Conservation (phyloP, 2,329 filamentous ascomycete genomes). For the Stagonosporopsis tanaceti region DNA sequence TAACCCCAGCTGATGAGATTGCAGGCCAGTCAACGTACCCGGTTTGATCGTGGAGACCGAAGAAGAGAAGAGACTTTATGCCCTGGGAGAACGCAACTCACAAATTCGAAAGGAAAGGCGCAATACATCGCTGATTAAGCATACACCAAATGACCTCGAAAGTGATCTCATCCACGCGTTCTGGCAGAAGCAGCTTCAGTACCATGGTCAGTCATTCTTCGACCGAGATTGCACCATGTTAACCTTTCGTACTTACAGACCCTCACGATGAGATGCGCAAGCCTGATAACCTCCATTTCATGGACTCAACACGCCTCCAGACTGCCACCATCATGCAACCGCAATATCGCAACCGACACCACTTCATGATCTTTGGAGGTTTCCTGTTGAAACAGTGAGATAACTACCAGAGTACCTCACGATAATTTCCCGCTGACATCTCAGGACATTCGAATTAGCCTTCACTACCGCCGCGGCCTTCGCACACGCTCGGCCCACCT, state of each 20-base stretch:
- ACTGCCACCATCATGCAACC: constrained; percentile 80
- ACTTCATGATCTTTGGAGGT: constrained; percentile 82
- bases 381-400: constrained; percentile 70
- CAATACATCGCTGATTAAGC: constrained; percentile 67
- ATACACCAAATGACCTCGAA: constrained; percentile 75
- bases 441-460: constrained; percentile 72
- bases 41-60: constrained; percentile 68
- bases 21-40: constrained; percentile 66
- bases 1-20: neutral
- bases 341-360: constrained; percentile 73
- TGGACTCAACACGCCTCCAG: constrained; percentile 69
- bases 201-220: constrained; percentile 57
- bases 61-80: constrained; percentile 71
- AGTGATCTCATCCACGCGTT: constrained; percentile 76
- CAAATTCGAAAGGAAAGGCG: constrained; percentile 70
- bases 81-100: constrained; percentile 70
- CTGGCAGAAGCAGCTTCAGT: constrained; percentile 73
- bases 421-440: neutral
- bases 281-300: constrained; percentile 66
- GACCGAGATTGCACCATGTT: neutral
- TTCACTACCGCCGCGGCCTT: constrained; percentile 78
- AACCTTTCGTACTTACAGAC: constrained; percentile 47
- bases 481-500: constrained; percentile 72
- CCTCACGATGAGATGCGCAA: constrained; percentile 63
- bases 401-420: neutral